phyloP scores from a whole-genome alignment of 768 basidiomycete genomes.

The Suillus cothurnatus region DNA sequence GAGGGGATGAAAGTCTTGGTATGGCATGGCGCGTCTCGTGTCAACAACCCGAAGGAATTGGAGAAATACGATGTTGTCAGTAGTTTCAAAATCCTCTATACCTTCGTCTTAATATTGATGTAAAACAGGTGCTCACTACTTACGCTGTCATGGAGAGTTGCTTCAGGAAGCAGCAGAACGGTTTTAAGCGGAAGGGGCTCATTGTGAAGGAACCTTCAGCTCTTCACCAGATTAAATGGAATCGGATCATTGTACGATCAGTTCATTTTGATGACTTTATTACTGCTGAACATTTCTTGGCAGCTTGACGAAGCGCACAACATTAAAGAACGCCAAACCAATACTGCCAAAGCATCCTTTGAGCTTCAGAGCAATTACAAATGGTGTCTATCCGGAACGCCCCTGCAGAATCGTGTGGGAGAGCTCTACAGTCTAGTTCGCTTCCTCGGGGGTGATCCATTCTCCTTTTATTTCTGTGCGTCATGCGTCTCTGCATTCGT shows the following conservation, averaged over 20 bases:
- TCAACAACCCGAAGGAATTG: slow-evolving; percentile 65
- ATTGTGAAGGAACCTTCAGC: slow-evolving; percentile 89
- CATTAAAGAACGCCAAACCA: slow-evolving; percentile 93
- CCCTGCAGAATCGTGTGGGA: slow-evolving; percentile 97
- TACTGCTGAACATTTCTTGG: neutral
- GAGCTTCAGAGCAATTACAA: slow-evolving; percentile 76
- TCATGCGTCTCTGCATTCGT: slow-evolving; percentile 2
- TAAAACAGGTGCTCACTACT: slow-evolving; percentile 72
- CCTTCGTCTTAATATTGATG: slow-evolving; percentile 11
- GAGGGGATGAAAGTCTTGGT: slow-evolving; percentile 81
- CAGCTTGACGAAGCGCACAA: slow-evolving; percentile 97
- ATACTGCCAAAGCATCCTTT: slow-evolving; percentile 97
- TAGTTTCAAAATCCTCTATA: slow-evolving; percentile 3
- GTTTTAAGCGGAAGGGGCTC: slow-evolving; percentile 84
- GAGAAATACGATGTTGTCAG: slow-evolving; percentile 86
- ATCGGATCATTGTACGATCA: slow-evolving; percentile 67
- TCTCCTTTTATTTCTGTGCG: slow-evolving; percentile 90
- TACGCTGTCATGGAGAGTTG: slow-evolving; percentile 90
- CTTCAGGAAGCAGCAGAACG: slow-evolving; percentile 90
- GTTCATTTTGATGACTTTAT: neutral
- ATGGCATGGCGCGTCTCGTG: slow-evolving; percentile 87
- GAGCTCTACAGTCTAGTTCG: slow-evolving; percentile 94
- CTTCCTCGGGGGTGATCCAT: slow-evolving; percentile 92
- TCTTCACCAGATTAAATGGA: slow-evolving; percentile 85
- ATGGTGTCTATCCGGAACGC: slow-evolving; percentile 98